Evolutionary conservation across 2,329 filamentous ascomycete species (phyloP), one percentile per base, ranked within the genome.

Genomic region (Exserohilum turcica): DNA sequence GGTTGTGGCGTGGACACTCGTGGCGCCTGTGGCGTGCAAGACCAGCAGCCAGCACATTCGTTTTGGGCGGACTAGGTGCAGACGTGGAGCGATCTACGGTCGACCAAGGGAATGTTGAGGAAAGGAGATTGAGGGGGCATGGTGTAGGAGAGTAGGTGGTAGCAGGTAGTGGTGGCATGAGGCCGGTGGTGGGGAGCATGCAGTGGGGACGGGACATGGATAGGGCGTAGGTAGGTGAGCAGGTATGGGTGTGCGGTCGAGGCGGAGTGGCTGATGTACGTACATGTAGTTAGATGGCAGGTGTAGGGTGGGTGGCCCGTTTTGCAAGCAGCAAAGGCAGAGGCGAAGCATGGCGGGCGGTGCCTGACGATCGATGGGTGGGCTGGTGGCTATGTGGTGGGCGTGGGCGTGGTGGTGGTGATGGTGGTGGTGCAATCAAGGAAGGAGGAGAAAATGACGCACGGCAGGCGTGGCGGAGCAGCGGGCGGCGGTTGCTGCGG

Each of bases 281-380:
- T n/a, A n/a, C n/a, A n/a, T n/a, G n/a, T n/a, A n/a, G n/a, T n/a
- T n/a, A n/a, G n/a, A 7, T 24, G 21, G 21, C 21, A 7, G 21
- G 7, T 24, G 18, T 9, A 18, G 15, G 9, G 16, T 18, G 15
- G 9, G 16, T 18, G 16, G 16, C 32, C 32, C 16, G 32, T 35
- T 35, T 35, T 35, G 32, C 15, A n/a, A n/a, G n/a, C n/a, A n/a
- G n/a, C n/a, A n/a, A n/a, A n/a, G n/a, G n/a, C n/a, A 6, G 15
- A 37, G 32, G 38, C 43, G 44, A 31, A 24, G 4, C 21, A 24
- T 24, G 21, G 21, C 4, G 21, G 21, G 45, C 36, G 18, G 54
- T 57, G 35, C 54, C 54, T 57, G 54, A 47, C 54, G 51, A 57
- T 57, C 54, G 45, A 54, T 50, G 18, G 9, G 38, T 33, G 28